Evolutionary conservation across 257 asterid species (phyloP).

Genomic region (Lantana camara): DNA sequence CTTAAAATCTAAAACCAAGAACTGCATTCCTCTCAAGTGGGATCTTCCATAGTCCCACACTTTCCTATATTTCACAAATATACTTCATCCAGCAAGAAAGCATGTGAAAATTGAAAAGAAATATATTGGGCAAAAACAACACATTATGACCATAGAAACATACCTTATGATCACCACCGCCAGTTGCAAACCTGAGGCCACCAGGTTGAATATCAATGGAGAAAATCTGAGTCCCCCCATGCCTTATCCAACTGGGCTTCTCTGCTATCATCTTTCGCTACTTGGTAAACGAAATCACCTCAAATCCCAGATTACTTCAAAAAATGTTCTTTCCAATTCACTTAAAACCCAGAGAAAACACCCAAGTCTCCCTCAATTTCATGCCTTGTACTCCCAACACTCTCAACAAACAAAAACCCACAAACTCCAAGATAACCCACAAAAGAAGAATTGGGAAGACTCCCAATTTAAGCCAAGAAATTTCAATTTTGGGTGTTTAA

Average conservation of each 20-base stretch:
- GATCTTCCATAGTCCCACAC: not conserved
- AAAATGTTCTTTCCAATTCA: conserved; percentile 23
- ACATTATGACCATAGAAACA: conserved; percentile 4
- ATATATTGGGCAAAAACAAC: not conserved
- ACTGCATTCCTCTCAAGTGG: conserved; percentile 14
- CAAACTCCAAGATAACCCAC: conserved; percentile 6
- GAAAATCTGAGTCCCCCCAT: conserved; percentile 88
- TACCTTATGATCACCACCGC: conserved; percentile 98
- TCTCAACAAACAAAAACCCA: not conserved
- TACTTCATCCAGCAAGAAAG: conserved; percentile 5
- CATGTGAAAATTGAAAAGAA: not conserved
- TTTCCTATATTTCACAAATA: not conserved
- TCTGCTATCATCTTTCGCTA: conserved; percentile 73
- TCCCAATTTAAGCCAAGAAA: conserved; percentile 16
- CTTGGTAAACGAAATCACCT: conserved; percentile 17
- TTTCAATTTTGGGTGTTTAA: conserved; percentile 31
- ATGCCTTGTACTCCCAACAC: conserved; percentile 37
- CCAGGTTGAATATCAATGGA: conserved; percentile 97
- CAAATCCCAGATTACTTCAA: not conserved
- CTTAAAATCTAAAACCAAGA: conserved; percentile 15
- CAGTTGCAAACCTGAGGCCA: conserved; percentile 96
- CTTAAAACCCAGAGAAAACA: conserved; percentile 46
- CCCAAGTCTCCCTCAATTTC: conserved; percentile 26
- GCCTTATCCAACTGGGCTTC: conserved; percentile 85
- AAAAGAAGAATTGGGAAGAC: conserved; percentile 30